These are phyloP conservation scores for Tetrapisispora namnaoensis DNA, from an alignment of 805 yeast species.

Conservation along the genomic window DNA sequence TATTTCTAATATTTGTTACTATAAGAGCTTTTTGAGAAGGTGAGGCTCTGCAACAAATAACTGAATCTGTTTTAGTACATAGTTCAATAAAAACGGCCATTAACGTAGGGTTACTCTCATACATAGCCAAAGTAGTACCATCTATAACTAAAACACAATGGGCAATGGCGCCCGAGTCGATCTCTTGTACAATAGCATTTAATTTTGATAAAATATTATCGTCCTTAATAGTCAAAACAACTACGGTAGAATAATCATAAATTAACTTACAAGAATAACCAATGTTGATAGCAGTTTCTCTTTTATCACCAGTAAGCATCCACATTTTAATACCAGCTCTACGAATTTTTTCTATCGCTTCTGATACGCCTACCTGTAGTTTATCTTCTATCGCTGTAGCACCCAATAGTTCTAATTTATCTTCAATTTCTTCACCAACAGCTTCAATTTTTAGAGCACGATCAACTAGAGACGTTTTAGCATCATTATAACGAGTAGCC, in stretches of 20 bases:
- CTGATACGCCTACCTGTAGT: slow-evolving; percentile 93
- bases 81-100: slow-evolving; percentile 73
- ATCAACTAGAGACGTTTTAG: slow-evolving; percentile 64
- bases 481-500: slow-evolving; percentile 58
- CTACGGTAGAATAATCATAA: slow-evolving; percentile 84
- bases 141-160: slow-evolving; percentile 93
- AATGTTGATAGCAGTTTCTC: slow-evolving; percentile 96
- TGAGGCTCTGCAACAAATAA: slow-evolving; percentile 90
- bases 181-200: slow-evolving; percentile 64
- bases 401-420: slow-evolving; percentile 60
- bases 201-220: slow-evolving; percentile 60
- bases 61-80: slow-evolving; percentile 82
- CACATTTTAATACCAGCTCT: slow-evolving; percentile 91
- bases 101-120: slow-evolving; percentile 65
- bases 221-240: slow-evolving; percentile 47
- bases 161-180: slow-evolving; percentile 67
- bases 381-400: slow-evolving; percentile 98
- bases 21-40: slow-evolving; percentile 93
- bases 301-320: slow-evolving; percentile 98
- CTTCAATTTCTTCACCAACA: slow-evolving; percentile 67
- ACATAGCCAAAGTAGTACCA: slow-evolving; percentile 70
- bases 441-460: slow-evolving; percentile 58
- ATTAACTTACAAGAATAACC: slow-evolving; percentile 91
- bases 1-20: slow-evolving; percentile 72
- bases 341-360: slow-evolving; percentile 81